Evolutionary conservation across 2,329 filamentous ascomycete species (phyloP).

Genomic region (Trichophyton equinum): DNA sequence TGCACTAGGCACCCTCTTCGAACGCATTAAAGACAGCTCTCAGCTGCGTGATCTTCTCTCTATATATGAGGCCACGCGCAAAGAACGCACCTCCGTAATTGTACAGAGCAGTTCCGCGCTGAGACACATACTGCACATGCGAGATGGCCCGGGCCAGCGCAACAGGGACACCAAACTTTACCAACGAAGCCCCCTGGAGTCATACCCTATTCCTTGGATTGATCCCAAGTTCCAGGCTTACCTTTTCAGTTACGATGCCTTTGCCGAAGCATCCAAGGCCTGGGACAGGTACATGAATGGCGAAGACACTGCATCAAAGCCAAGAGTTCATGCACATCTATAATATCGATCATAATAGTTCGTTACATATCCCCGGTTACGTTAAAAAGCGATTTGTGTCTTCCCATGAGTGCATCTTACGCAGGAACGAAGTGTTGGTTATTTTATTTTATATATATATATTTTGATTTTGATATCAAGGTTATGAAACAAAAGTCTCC

Average conservation of each 20-base stretch:
- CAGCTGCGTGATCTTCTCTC: slow-evolving; percentile 17
- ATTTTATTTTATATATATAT: no score
- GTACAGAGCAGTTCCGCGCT: slow-evolving; percentile 49
- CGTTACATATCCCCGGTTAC: no score
- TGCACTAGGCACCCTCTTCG: slow-evolving; percentile 18
- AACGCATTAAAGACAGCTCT: slow-evolving; percentile 10
- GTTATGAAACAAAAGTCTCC: no score
- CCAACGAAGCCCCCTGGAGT: slow-evolving; percentile 26
- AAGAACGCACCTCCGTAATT: slow-evolving; percentile 46
- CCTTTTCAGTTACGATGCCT: slow-evolving; percentile 29
- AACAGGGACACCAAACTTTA: slow-evolving; percentile 39
- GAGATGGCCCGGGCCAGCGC: slow-evolving; percentile 45
- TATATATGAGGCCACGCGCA: slow-evolving; percentile 46
- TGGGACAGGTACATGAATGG: slow-evolving; percentile 12
- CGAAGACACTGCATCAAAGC: not conserved
- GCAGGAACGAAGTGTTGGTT: no score
- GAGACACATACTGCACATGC: slow-evolving; percentile 50
- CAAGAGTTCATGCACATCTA: slow-evolving; percentile 1
- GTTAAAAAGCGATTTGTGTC: no score
- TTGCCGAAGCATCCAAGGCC: slow-evolving; percentile 5
- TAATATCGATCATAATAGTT: not conserved
- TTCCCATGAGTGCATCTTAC: no score
- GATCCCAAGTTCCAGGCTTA: slow-evolving; percentile 29
- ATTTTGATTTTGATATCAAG: no score
- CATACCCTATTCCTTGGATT: slow-evolving; percentile 34